Percentiles rank a stretch among this genome's conserved stretches.
These are phyloP conservation scores for Cryphonectria naterciae DNA, from an alignment of 2,329 filamentous ascomycete species.

Conservation along the genomic window DNA sequence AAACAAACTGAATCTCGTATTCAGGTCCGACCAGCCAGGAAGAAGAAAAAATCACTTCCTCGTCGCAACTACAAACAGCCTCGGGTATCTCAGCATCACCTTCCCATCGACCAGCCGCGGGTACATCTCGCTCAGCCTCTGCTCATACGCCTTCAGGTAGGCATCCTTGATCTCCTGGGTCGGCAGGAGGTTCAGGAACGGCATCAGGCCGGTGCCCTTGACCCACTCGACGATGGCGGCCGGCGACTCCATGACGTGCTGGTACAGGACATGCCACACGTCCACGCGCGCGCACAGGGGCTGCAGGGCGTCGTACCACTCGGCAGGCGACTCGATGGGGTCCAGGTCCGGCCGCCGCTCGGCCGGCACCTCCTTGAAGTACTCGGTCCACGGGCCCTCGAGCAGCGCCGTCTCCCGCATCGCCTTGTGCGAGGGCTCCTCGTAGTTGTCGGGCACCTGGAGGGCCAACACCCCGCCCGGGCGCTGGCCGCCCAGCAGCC, in stretches of 20 bases:
- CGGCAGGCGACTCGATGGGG: conserved; percentile 49
- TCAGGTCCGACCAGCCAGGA: not conserved
- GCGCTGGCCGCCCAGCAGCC: conserved; percentile 45
- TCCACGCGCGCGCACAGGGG: conserved; percentile 49
- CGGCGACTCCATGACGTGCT: conserved; percentile 54
- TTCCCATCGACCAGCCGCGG: conserved; percentile 51
- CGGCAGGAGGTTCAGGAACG: conserved; percentile 54
- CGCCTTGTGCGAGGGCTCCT: conserved; percentile 50
- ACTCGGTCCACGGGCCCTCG: conserved; percentile 31
- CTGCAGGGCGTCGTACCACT: conserved; percentile 54
- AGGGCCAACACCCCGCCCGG: conserved; percentile 56
- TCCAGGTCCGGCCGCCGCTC: conserved; percentile 47
- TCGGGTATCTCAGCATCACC: conserved; percentile 59
- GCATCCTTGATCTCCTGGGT: conserved; percentile 42
- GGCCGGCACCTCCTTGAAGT: conserved; percentile 28
- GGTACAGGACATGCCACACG: conserved; percentile 59
- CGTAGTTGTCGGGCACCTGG: conserved; percentile 54
- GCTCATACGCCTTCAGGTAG: conserved; percentile 53
- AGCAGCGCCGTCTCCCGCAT: conserved; percentile 52
- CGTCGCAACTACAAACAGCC: conserved; percentile 58
- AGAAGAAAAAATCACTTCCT: conserved; percentile 17
- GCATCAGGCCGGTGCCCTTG: conserved; percentile 58
- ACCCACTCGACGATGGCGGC: conserved; percentile 63
- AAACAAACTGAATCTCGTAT: not conserved
- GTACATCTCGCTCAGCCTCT: conserved; percentile 49